A percentile compares a stretch with the other conserved stretches of the same genome.
These are phyloP conservation scores for Miscanthus lutarioriparius DNA, from an alignment of 176 grass and related monocot genomes.

Conservation along the genomic window DNA sequence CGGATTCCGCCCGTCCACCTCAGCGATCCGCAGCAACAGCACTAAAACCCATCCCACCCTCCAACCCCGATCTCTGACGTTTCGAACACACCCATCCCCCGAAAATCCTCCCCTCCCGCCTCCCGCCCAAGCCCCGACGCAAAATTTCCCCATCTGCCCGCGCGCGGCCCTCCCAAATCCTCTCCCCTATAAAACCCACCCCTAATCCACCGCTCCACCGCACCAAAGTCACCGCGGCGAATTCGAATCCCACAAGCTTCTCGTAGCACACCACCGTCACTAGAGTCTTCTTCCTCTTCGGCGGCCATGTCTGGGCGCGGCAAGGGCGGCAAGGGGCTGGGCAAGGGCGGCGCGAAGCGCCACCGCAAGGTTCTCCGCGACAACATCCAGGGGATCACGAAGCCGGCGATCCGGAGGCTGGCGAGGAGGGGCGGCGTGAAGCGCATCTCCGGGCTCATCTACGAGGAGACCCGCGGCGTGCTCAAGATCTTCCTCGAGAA, in stretches of 20 bases:
- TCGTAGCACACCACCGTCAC: no score
- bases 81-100: no score
- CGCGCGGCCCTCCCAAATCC: background rate
- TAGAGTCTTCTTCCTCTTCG: background rate
- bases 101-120: background rate
- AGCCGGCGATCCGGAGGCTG: conserved; percentile 68
- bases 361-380: conserved; percentile 78
- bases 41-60: no score
- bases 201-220: background rate
- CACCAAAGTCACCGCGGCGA: background rate
- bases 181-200: conserved; percentile 35
- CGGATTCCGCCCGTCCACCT: conserved; percentile 16
- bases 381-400: conserved; percentile 85
- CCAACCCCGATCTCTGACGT: no score
- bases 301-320: conserved; percentile 37
- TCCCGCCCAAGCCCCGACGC: background rate
- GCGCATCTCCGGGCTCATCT: conserved; percentile 71
- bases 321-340: conserved; percentile 72
- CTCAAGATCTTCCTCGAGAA: conserved; percentile 90
- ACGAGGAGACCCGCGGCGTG: conserved; percentile 74
- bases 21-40: background rate
- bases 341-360: conserved; percentile 65
- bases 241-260: background rate
- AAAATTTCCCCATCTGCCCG: background rate
- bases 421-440: conserved; percentile 57